phyloP scores from a whole-genome alignment of 1,284 basidiomycete species.

The Boletus mariae region DNA sequence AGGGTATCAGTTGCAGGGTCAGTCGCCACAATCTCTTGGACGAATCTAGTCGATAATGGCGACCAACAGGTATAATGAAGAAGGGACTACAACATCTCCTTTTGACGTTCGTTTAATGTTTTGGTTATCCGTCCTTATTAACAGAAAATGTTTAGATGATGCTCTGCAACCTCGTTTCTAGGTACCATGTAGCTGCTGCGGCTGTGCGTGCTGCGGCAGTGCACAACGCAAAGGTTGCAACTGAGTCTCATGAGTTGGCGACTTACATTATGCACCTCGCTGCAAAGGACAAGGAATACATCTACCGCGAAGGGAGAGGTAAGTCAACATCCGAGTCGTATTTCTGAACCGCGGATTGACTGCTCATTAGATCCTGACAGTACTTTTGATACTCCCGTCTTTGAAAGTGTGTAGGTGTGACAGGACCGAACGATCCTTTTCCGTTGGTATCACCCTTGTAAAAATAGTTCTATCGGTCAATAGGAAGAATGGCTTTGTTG shows the following conservation, averaged over 20 bases:
- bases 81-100: slow-evolving; percentile 67
- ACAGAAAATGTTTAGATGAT: slow-evolving; percentile 50
- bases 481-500: not conserved
- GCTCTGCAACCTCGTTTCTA: slow-evolving; percentile 61
- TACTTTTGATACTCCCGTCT: slow-evolving; percentile 45
- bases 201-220: slow-evolving; percentile 53
- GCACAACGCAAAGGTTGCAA: slow-evolving; percentile 50
- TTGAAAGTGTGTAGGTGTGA: slow-evolving; percentile 18
- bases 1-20: slow-evolving; percentile 53
- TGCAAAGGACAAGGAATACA: slow-evolving; percentile 53
- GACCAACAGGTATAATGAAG: slow-evolving; percentile 60
- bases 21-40: slow-evolving; percentile 30
- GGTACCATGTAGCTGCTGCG: slow-evolving; percentile 58
- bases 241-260: slow-evolving; percentile 50
- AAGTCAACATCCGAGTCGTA: slow-evolving; percentile 1
- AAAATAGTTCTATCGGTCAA: not conserved
- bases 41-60: slow-evolving; percentile 39
- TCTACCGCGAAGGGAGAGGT: slow-evolving; percentile 56
- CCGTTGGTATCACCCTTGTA: slow-evolving; percentile 6
- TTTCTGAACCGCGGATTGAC: not conserved
- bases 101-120: slow-evolving; percentile 46
- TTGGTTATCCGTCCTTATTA: not conserved
- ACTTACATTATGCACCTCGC: slow-evolving; percentile 53
- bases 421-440: not conserved
- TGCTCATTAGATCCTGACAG: slow-evolving; percentile 40